phyloP scores from a whole-genome alignment of 2,329 filamentous ascomycete species.

The Kalmusia sp. region DNA sequence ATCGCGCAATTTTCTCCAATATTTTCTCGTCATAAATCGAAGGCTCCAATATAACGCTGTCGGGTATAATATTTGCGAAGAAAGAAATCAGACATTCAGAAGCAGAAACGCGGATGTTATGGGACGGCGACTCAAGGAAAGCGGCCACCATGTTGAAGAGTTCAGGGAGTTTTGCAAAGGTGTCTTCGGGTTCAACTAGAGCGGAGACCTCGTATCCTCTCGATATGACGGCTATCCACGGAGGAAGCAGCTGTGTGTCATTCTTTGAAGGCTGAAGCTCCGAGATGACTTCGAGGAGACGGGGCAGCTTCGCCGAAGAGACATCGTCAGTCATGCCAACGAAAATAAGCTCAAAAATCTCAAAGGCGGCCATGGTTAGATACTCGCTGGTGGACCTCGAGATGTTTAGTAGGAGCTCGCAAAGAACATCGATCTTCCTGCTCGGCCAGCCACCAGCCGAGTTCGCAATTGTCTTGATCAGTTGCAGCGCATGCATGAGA shows the following conservation, averaged over 20 bases:
- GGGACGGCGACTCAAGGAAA: constrained; percentile 85
- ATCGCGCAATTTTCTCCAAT: constrained; percentile 79
- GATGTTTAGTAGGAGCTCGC: constrained; percentile 86
- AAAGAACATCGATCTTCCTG: constrained; percentile 91
- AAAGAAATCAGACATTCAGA: constrained; percentile 96
- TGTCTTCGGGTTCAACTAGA: constrained; percentile 86
- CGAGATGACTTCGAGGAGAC: constrained; percentile 87
- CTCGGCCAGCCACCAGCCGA: constrained; percentile 95
- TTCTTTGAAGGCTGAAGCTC: constrained; percentile 91
- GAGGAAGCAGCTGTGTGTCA: constrained; percentile 91
- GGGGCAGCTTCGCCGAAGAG: constrained; percentile 86
- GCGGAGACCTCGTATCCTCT: constrained; percentile 93
- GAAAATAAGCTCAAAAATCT: constrained; percentile 97
- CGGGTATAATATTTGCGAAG: constrained; percentile 86
- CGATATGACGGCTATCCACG: constrained; percentile 95
- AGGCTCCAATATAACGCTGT: constrained; percentile 82
- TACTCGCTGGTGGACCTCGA: constrained; percentile 92
- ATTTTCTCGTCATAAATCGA: constrained; percentile 93
- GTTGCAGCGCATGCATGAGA: constrained; percentile 88
- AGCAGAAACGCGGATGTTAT: constrained; percentile 92
- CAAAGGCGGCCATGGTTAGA: constrained; percentile 94
- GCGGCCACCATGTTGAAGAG: constrained; percentile 80
- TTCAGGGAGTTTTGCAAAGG: constrained; percentile 86
- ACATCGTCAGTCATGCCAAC: constrained; percentile 87
- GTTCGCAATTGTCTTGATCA: constrained; percentile 87